phyloP scores from a whole-genome alignment of 1,139 yeast species.

The Sugiyamaella paludigena region DNA sequence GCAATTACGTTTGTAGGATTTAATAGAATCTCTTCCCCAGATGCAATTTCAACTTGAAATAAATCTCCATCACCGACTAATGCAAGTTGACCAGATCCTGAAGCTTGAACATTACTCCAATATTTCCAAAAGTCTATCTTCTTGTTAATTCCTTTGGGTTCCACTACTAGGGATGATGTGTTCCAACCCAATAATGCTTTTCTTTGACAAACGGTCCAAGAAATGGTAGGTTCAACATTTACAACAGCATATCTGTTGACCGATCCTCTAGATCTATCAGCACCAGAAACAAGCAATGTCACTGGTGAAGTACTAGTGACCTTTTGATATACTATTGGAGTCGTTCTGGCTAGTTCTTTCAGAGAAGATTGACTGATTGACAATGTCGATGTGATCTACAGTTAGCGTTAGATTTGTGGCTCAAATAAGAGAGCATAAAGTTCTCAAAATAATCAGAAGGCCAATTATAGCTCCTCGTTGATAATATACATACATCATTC shows the following conservation, averaged over 20 bases:
- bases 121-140: constrained; percentile 1
- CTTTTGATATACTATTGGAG: constrained; percentile 30
- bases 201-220: constrained; percentile 37
- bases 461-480: no score
- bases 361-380: constrained; percentile 22
- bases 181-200: constrained; percentile 38
- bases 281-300: constrained; percentile 25
- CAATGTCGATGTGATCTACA: constrained; percentile 23
- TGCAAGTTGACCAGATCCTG: constrained; percentile 37
- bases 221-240: constrained; percentile 28
- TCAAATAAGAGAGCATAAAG: neutral
- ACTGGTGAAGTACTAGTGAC: constrained; percentile 29
- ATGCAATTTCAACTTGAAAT: constrained; percentile 33
- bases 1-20: constrained; percentile 37
- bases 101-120: constrained; percentile 30
- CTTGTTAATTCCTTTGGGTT: constrained; percentile 1
- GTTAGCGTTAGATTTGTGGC: constrained; percentile 1
- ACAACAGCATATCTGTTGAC: constrained; percentile 21
- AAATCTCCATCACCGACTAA: constrained; percentile 38
- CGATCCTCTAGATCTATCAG: constrained; percentile 19
- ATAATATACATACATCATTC: constrained; percentile 19
- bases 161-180: constrained; percentile 15
- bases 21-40: constrained; percentile 32
- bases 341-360: constrained; percentile 21
- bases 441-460: no score